Evolutionary conservation across 192 early-diverging fungal species (phyloP).

Genomic region (Rhizoclosmatium globosum): DNA sequence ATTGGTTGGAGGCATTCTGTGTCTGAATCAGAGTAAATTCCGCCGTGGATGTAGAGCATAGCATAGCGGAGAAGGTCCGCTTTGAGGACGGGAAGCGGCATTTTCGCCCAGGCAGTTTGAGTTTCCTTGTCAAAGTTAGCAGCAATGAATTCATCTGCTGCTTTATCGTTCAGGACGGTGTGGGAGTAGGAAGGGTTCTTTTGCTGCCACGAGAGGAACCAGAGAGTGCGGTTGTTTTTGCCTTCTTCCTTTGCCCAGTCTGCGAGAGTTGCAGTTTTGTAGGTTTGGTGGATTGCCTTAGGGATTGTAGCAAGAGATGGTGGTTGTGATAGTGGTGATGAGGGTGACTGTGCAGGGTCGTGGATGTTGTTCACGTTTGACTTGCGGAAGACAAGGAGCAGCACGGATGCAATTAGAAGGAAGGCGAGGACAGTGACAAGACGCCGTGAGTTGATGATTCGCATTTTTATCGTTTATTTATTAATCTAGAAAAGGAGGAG

Average conservation of each 20-base stretch:
- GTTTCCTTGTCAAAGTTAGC: not conserved
- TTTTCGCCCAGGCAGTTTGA: not conserved
- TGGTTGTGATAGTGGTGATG: not conserved
- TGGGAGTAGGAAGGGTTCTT: not conserved
- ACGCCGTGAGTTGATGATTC: not conserved
- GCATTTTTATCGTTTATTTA: too few species aligned
- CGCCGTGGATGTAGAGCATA: conserved; percentile 28
- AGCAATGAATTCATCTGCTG: not conserved
- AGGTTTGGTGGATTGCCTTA: conserved; percentile 11
- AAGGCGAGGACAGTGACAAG: not conserved
- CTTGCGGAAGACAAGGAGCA: not conserved
- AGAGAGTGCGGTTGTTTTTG: conserved; percentile 21
- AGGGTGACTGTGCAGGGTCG: not conserved
- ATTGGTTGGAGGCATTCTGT: conserved; percentile 22
- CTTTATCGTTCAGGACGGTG: conserved; percentile 16
- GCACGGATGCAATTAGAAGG: not conserved
- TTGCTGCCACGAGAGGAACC: conserved; percentile 1
- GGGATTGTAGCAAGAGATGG: not conserved
- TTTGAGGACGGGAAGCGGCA: conserved; percentile 12
- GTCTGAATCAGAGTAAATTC: conserved; percentile 35
- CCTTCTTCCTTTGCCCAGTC: conserved; percentile 19
- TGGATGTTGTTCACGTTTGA: not conserved
- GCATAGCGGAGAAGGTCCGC: conserved; percentile 31
- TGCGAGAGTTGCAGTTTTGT: conserved; percentile 10
- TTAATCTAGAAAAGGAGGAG: not conserved